Evolutionary conservation across 2,329 filamentous ascomycete species (phyloP), one percentile per base, ranked within the genome.

Genomic region (Diaporthe caulivora): DNA sequence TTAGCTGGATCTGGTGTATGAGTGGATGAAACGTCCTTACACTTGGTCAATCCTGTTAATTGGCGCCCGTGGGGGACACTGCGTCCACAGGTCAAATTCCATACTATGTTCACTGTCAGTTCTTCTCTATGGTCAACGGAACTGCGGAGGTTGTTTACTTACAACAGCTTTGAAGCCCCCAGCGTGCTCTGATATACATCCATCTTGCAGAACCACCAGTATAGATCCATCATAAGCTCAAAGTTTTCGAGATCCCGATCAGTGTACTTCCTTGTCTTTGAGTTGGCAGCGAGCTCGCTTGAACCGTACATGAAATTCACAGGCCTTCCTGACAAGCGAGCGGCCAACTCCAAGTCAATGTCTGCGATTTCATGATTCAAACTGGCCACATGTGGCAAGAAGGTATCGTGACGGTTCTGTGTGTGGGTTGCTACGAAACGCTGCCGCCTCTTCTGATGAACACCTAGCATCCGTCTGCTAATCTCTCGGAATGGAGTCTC

Each of bases 201-300:
- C 86, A 98, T 97, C 82, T 98, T 97, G 78, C 90, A 92, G 81
- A 95, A 98, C 94, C 95, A 98, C 95, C 96, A 99, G 80, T 93
- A 97, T 7, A 98, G 84, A 82, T 98, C 97, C 76, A 93, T 91
- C 51, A 97, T 87, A 21, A 93, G 92, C 78, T 97, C 93, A 79
- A 94, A 97, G 53, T 90, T 92, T 75, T 94, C 92, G 62, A 97
- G 88, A 75, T 98, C 95, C 75, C 85, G 87, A 47, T 88, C 84
- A 1, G 88, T 89, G 42, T 70, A 72, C 8, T 54, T 49, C 47
- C 72, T 72, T 21, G 60, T 21, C 34, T 73, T 71, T n/a, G 71
- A 31, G 21, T 73, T 34, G 53, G 67, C 60, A 17, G 77, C 44
- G 15, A 64, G 29, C 3, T 71, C 40, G 24, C 75, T 70, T 18